These are phyloP conservation scores for Apophysomyces ossiformis DNA, from an alignment of 371 early-diverging fungal genomes.

Conservation along the genomic window DNA sequence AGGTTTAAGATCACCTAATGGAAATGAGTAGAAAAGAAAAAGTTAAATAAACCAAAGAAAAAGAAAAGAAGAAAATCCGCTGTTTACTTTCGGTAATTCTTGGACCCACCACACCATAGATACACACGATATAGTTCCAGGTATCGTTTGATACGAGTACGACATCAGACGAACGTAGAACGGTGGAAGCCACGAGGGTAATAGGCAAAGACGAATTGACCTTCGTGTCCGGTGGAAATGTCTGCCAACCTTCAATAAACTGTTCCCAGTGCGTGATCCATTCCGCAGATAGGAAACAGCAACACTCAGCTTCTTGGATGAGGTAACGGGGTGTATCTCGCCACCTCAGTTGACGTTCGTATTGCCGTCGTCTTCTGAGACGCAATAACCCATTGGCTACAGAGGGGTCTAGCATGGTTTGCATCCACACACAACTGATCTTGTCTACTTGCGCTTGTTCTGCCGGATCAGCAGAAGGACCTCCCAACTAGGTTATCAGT, in stretches of 20 bases:
- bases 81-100: slow-evolving; percentile 31
- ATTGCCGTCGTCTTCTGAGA: slow-evolving; percentile 17
- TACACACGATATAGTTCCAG: slow-evolving; percentile 30
- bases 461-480: slow-evolving; percentile 27
- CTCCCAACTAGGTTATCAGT: slow-evolving; percentile 17
- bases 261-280: slow-evolving; percentile 42
- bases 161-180: slow-evolving; percentile 25
- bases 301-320: slow-evolving; percentile 12
- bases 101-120: slow-evolving; percentile 22
- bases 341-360: slow-evolving; percentile 33
- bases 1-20: slow-evolving; percentile 21
- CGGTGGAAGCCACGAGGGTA: slow-evolving; percentile 14
- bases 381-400: not conserved
- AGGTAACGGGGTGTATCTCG: slow-evolving; percentile 31
- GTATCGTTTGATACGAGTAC: slow-evolving; percentile 33
- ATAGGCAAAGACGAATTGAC: slow-evolving; percentile 16
- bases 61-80: too few species aligned
- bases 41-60: too few species aligned
- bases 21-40: not conserved
- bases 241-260: slow-evolving; percentile 40
- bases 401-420: not conserved
- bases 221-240: slow-evolving; percentile 13
- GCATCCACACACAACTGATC: slow-evolving; percentile 16
- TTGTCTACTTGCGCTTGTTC: slow-evolving; percentile 26
- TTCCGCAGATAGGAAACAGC: slow-evolving; percentile 27